phyloP scores from a whole-genome alignment of 805 yeast genomes.

The Suhomyces xylopsoci region DNA sequence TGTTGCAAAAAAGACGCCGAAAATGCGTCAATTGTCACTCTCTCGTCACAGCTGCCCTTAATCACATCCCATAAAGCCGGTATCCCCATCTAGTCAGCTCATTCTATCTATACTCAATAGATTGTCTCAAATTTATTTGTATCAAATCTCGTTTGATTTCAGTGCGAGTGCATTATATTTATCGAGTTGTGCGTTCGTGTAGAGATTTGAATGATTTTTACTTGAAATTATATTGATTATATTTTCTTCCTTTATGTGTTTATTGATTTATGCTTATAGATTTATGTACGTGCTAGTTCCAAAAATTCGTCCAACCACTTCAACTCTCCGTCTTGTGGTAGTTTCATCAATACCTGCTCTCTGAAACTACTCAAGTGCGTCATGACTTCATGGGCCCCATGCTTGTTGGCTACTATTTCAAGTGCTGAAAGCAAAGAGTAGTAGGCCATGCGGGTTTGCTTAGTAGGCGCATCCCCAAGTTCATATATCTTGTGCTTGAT shows the following conservation, averaged over 20 bases:
- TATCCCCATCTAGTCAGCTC: constrained; percentile 1
- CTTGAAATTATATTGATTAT: no score
- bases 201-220: no score
- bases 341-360: constrained; percentile 8
- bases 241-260: no score
- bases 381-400: not conserved
- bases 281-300: not conserved
- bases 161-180: not conserved
- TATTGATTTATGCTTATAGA: not conserved
- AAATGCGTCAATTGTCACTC: constrained; percentile 2
- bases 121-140: no score
- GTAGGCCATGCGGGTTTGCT: constrained; percentile 9
- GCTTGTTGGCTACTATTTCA: not conserved
- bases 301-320: not conserved
- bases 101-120: not conserved
- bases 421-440: constrained; percentile 12
- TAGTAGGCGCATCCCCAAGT: constrained; percentile 10
- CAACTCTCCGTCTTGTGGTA: not conserved
- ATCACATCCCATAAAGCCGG: constrained; percentile 4
- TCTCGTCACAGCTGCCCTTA: not conserved
- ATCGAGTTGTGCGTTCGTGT: not conserved
- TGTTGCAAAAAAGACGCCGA: not conserved
- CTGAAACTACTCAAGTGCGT: constrained; percentile 4
- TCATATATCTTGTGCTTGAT: constrained; percentile 27
- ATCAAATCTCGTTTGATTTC: not conserved